Evolutionary conservation across 2,329 filamentous ascomycete species (phyloP).

Genomic region (Pseudocercospora pini-densiflorae): DNA sequence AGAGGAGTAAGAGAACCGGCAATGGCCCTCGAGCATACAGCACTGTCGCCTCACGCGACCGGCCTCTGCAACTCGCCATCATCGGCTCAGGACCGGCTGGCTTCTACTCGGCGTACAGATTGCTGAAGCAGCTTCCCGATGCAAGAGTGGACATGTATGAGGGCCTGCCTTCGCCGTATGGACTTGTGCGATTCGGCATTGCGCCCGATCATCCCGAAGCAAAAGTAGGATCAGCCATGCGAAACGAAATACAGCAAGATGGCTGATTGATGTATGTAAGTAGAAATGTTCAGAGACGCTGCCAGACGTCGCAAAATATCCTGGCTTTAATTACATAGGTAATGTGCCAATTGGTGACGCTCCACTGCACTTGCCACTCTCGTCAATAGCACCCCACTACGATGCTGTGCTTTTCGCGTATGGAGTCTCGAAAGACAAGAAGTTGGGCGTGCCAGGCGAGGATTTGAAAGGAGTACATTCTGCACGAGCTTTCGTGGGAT

Average conservation of each 20-base stretch:
- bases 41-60: conserved; percentile 41
- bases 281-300: conserved; percentile 97
- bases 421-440: conserved; percentile 82
- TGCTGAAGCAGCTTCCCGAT: conserved; percentile 75
- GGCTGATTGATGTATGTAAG: conserved; percentile 32
- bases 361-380: conserved; percentile 61
- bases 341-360: conserved; percentile 78
- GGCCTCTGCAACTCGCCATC: conserved; percentile 74
- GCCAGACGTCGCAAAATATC: conserved; percentile 79
- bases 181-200: conserved; percentile 89
- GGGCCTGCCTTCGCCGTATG: conserved; percentile 87
- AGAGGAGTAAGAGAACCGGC: conserved; percentile 12
- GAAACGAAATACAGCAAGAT: conserved; percentile 12
- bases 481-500: conserved; percentile 91
- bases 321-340: conserved; percentile 86
- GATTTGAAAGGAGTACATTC: conserved; percentile 78
- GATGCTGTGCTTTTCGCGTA: conserved; percentile 93
- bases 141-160: conserved; percentile 95
- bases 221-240: conserved; percentile 65
- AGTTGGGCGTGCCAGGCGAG: conserved; percentile 80
- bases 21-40: conserved; percentile 29
- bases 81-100: conserved; percentile 91
- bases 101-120: conserved; percentile 89
- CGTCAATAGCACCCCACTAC: conserved; percentile 77
- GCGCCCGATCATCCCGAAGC: conserved; percentile 99